These are phyloP conservation scores for Myxozyma monticola DNA, from an alignment of 805 yeast genomes.

Conservation along the genomic window DNA sequence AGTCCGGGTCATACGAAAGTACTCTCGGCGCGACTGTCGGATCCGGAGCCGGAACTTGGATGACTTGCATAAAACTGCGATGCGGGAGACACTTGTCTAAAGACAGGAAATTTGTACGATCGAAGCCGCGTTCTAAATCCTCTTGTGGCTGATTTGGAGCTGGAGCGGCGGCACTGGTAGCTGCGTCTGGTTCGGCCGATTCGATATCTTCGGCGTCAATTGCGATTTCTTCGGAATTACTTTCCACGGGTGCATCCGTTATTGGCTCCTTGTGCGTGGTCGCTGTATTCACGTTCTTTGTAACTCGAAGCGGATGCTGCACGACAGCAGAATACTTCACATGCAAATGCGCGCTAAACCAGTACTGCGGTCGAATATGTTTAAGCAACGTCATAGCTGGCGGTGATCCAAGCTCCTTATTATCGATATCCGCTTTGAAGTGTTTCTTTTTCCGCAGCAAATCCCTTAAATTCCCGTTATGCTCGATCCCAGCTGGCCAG, in stretches of 20 bases:
- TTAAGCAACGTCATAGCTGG: slow-evolving; percentile 57
- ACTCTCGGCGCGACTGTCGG: background rate
- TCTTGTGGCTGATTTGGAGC: no score
- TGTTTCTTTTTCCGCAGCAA: slow-evolving; percentile 64
- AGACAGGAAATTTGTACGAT: slow-evolving; percentile 61
- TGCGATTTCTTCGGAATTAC: background rate
- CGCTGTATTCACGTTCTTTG: background rate
- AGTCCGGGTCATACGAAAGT: slow-evolving; percentile 40
- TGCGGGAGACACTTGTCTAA: slow-evolving; percentile 80
- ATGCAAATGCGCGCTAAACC: slow-evolving; percentile 93
- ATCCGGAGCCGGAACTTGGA: slow-evolving; percentile 30
- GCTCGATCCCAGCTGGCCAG: slow-evolving; percentile 85
- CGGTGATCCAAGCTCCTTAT: slow-evolving; percentile 70
- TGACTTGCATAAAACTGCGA: slow-evolving; percentile 56
- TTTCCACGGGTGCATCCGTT: no score
- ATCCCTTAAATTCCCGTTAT: slow-evolving; percentile 56
- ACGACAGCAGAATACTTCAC: slow-evolving; percentile 64
- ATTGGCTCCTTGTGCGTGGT: background rate
- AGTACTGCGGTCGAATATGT: slow-evolving; percentile 59
- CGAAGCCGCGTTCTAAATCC: slow-evolving; percentile 2
- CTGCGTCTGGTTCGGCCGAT: slow-evolving; percentile 1
- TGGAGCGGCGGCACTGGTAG: background rate
- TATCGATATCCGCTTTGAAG: slow-evolving; percentile 62
- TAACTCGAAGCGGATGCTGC: slow-evolving; percentile 35
- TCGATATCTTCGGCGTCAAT: slow-evolving; percentile 1